Evolutionary conservation across 768 basidiomycete species (phyloP).

Genomic region (Hypholoma fasciculare): DNA sequence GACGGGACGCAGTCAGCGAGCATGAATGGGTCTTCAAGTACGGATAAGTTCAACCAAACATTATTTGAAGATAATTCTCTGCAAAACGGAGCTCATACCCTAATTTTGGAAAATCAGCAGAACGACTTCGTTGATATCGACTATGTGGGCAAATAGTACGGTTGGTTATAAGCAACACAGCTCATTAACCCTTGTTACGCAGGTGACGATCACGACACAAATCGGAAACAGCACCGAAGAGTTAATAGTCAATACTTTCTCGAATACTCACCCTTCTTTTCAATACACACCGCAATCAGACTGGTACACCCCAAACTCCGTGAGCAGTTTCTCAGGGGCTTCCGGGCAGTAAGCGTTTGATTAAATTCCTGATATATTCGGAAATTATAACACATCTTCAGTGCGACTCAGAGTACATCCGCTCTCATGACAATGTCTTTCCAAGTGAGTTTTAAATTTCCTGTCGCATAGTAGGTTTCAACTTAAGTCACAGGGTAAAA

Average conservation of each 20-base stretch:
- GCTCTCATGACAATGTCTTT: neutral
- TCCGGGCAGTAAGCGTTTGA: constrained; percentile 38
- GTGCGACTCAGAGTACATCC: neutral
- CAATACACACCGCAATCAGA: constrained; percentile 28
- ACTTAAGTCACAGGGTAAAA: neutral
- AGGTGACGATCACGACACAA: constrained; percentile 17
- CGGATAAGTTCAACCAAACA: neutral
- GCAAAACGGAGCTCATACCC: neutral
- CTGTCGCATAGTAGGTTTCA: neutral
- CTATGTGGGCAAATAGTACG: neutral
- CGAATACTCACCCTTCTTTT: constrained; percentile 37
- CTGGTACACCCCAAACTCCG: constrained; percentile 32
- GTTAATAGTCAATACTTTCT: constrained; percentile 21
- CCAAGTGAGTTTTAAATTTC: neutral
- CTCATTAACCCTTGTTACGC: neutral
- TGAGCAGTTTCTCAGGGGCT: constrained; percentile 40
- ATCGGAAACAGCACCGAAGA: constrained; percentile 18
- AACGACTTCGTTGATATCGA: neutral
- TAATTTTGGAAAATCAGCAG: neutral
- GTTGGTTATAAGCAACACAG: neutral
- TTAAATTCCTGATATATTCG: constrained; percentile 5
- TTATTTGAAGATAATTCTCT: neutral
- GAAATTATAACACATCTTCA: neutral
- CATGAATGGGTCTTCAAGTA: neutral
- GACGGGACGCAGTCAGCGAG: constrained; percentile 6